A percentile compares a stretch with the other conserved stretches of the same genome.
Evolutionary conservation across 768 basidiomycete species (phyloP).

Genomic region (Mycena galericulata): DNA sequence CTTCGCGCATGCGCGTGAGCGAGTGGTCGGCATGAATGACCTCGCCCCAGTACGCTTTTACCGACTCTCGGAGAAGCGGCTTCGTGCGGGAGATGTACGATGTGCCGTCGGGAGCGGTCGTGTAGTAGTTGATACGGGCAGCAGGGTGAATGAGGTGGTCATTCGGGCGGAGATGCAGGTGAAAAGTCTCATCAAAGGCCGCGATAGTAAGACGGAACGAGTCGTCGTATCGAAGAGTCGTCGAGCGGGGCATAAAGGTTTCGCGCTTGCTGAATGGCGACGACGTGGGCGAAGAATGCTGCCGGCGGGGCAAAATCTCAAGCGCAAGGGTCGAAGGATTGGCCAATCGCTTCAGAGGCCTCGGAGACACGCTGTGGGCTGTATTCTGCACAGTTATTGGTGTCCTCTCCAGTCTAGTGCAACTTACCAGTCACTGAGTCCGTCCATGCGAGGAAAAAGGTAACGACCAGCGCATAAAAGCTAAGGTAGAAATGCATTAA

Average conservation of each 20-base stretch:
- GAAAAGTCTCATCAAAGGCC: conserved; percentile 73
- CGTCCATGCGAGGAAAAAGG: conserved; percentile 50
- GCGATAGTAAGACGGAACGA: conserved; percentile 77
- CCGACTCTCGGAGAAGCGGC: conserved; percentile 71
- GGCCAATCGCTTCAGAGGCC: conserved; percentile 61
- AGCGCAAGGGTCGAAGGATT: conserved; percentile 64
- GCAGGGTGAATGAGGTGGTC: conserved; percentile 83
- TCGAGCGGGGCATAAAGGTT: conserved; percentile 49
- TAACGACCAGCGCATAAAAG: conserved; percentile 60
- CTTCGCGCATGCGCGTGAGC: conserved; percentile 68
- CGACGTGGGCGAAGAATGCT: conserved; percentile 34
- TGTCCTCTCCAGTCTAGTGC: not conserved
- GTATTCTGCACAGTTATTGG: conserved; percentile 18
- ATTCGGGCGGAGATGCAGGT: conserved; percentile 83
- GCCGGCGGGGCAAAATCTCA: conserved; percentile 67
- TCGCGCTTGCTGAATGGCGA: conserved; percentile 48
- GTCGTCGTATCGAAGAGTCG: conserved; percentile 73
- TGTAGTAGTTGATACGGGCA: conserved; percentile 77
- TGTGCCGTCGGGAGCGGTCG: conserved; percentile 61
- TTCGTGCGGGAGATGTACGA: conserved; percentile 63
- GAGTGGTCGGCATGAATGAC: conserved; percentile 73
- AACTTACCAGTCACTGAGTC: conserved; percentile 47
- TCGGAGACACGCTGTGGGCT: conserved; percentile 63
- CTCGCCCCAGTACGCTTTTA: conserved; percentile 81
- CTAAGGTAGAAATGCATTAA: conserved; percentile 50